A percentile compares a stretch with the other conserved stretches of the same genome.
These are phyloP conservation scores for Fusarium tanahbumbuense DNA, from an alignment of 2,329 filamentous ascomycete genomes.

Conservation along the genomic window DNA sequence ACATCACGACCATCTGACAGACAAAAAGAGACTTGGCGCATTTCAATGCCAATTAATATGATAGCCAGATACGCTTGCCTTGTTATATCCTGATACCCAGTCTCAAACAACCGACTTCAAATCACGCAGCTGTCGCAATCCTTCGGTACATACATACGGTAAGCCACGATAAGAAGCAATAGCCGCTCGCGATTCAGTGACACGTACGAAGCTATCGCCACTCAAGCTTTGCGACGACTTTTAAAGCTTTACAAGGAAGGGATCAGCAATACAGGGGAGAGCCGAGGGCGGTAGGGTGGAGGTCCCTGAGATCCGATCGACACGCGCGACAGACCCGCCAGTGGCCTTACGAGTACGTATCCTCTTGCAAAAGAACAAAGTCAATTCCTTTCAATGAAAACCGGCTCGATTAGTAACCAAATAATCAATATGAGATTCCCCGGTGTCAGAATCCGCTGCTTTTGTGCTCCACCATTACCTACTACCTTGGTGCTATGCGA, in stretches of 20 bases:
- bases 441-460: not conserved
- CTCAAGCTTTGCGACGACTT: constrained; percentile 27
- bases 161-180: constrained; percentile 17
- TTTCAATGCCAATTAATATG: not conserved
- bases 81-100: not conserved
- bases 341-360: constrained; percentile 22
- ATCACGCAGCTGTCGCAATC: not conserved
- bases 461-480: not conserved
- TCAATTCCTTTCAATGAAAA: constrained; percentile 37
- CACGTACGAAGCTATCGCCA: constrained; percentile 40
- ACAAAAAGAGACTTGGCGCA: not conserved
- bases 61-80: not conserved
- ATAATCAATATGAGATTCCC: not conserved
- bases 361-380: constrained; percentile 23
- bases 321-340: constrained; percentile 41
- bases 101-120: not conserved
- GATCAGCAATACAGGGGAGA: constrained; percentile 41
- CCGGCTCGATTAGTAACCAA: constrained; percentile 6
- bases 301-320: constrained; percentile 49
- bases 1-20: not conserved
- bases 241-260: constrained; percentile 27
- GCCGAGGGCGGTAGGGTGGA: constrained; percentile 42
- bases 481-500: not conserved
- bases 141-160: not conserved
- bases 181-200: constrained; percentile 25